A percentile compares a stretch with the other conserved stretches of the same genome.
Conservation (phyloP, 441 rosid genomes). For the Populus hybrid region DNA sequence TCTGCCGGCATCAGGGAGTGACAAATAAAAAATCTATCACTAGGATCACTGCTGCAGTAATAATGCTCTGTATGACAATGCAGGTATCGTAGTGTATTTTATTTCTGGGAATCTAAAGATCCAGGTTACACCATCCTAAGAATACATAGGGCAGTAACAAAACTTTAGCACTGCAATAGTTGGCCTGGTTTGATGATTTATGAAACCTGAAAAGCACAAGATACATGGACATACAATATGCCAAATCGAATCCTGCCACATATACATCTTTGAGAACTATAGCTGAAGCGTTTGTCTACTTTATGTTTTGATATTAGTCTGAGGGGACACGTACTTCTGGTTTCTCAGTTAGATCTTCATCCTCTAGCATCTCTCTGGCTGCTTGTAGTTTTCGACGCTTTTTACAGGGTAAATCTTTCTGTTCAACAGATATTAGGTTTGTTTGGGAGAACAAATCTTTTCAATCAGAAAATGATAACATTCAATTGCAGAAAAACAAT, state of each 20-base stretch:
- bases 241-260: background rate
- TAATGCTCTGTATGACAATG: too few relatives aligned
- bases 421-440: constrained; percentile 7
- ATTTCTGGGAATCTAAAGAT: too few relatives aligned
- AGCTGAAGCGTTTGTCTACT: background rate
- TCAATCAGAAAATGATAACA: too few relatives aligned
- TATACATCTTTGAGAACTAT: background rate
- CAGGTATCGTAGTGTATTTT: too few relatives aligned
- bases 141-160: too few relatives aligned
- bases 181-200: background rate
- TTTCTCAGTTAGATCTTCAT: constrained; percentile 43
- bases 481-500: too few relatives aligned
- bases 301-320: background rate
- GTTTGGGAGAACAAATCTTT: too few relatives aligned
- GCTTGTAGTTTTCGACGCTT: constrained; percentile 92
- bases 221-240: background rate
- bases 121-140: too few relatives aligned
- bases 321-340: constrained; percentile 24
- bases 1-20: background rate
- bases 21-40: background rate
- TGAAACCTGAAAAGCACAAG: background rate
- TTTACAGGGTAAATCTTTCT: constrained; percentile 91
- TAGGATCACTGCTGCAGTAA: background rate
- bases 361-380: constrained; percentile 94
- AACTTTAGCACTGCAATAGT: too few relatives aligned